Base-by-base conservation (phyloP, 2,329 filamentous ascomycete genomes). In the Leptographium lundbergii region DNA sequence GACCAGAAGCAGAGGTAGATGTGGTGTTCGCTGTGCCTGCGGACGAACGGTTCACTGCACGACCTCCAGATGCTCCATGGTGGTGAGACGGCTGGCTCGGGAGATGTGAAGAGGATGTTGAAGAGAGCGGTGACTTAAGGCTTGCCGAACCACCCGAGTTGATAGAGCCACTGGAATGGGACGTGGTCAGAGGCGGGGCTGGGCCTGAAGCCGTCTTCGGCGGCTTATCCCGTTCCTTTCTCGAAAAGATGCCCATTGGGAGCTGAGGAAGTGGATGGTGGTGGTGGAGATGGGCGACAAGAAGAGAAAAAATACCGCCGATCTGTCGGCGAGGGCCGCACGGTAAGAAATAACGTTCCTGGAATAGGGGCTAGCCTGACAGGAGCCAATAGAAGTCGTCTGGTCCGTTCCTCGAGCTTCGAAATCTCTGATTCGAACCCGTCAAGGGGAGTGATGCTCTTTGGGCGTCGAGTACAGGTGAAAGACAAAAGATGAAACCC, bases 211-310 rank as follows among this genome's bases (percentile, higher is more conserved):
- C 48, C 56, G 60, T 69, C 68, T 74, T 77, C 57, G 74, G 69
- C 62, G 74, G 69, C 72, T 77, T 79, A 63, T 79, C 69, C 72
- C 77, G 81, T 64, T 80, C 74, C 66, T 76, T 81, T 61, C 79
- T 73, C 42, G 79, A 80, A 67, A 82, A 82, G 63, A 82, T 66
- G 65, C 80, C 79, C 80, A 82, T 82, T 61, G 24, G 24, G 25
- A 51, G 22, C 14, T 56, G 54, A 10, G 32, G 32, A 29, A 34
- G 24, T 32, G 56, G 7, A 2, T 39, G 47, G n/a, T 22, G 45
- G 39, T 19, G 25, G 42, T 45, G 42, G 42, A 29, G 47, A 39
- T 36, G 36, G 48, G 48, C 14, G 34, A 27, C 22, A 17, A 24
- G 14, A 32, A 11, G 54, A n/a, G 29, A 34, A 22, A 29, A 13